Evolutionary conservation across 176 grass and related monocot genomes (phyloP), one percentile per base, ranked within the genome.

Genomic region (bread wheat (Triticum aestivum)): DNA sequence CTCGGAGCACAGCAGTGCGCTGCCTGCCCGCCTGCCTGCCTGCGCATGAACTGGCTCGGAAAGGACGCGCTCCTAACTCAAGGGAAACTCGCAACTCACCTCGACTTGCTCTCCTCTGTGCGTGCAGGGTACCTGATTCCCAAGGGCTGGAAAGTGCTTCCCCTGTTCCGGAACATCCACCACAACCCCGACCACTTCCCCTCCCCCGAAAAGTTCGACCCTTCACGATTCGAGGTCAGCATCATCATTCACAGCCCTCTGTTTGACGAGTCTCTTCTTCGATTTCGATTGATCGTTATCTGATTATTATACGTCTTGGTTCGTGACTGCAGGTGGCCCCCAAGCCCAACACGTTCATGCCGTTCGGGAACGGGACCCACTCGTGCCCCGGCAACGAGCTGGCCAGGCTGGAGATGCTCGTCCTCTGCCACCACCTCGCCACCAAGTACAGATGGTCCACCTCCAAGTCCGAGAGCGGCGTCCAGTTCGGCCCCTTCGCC

Each of bases 311-410:
- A 9, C 33, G 8, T 24, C 58, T 61, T 49, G 42, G 41, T 66
- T 4, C 2, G 70, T 69, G 11, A 41, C 30, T 56, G 80, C 86
- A 98, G 96, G 91, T 84, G 69, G 91, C 97, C 59, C 94, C 94
- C 42, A 99, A 97, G 89, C 90, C 94, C 79, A 91, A 94, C 83
- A 99, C 90, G 29, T 99, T 99, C 92, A 93, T 99, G 92, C 97
- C 97, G 17, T 99, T 99, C 85, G 97, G 97, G 20, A 99, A 99
- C 73, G 97, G 97, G 73, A 90, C 81, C 89, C 97, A 99, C 69
- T 94, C 97, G n/a, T 99, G 97, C 80, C 97, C 97, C 29, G 97
- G 97, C 86, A 99, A 94, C 79, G 97, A 99, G 90, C 86, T 97
- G 20, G 97, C 97, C 30, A 99, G 97, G 91, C 82, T 99, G 94